phyloP scores from a whole-genome alignment of 164 flowering plant species.

The Litsea cubeba region DNA sequence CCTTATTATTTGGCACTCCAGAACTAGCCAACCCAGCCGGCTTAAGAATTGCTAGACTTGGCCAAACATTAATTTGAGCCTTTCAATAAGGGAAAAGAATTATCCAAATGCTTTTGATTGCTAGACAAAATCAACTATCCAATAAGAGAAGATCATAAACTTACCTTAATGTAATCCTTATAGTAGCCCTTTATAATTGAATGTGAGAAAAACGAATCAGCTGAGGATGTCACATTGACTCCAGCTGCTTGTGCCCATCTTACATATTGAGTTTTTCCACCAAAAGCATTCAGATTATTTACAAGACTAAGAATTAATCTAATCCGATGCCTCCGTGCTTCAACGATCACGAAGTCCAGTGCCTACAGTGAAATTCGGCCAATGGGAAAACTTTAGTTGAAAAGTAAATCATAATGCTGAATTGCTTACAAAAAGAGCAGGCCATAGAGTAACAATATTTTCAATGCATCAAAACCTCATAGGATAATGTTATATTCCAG shows the following conservation, averaged over 20 bases:
- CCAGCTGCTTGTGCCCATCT: conserved; percentile 58
- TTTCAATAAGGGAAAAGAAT: background rate
- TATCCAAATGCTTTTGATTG: background rate
- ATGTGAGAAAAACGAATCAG: conserved; percentile 54
- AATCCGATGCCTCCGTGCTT: conserved; percentile 48
- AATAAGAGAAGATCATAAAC: background rate
- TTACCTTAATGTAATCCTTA: conserved; percentile 53
- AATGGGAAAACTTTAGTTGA: background rate
- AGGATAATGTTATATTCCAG: background rate
- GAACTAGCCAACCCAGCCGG: background rate
- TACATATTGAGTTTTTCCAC: conserved; percentile 62
- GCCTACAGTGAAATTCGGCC: conserved; percentile 33
- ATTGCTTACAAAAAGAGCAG: background rate
- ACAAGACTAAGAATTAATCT: conserved; percentile 58
- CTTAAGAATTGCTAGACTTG: background rate
- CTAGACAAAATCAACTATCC: background rate
- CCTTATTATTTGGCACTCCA: no score
- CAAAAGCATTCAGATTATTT: conserved; percentile 56
- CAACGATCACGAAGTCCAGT: conserved; percentile 54
- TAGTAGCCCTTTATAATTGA: conserved; percentile 41
- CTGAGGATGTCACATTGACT: conserved; percentile 29
- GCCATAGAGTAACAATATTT: background rate
- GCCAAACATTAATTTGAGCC: background rate
- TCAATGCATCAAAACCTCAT: background rate
- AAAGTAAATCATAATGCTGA: background rate